A percentile compares a stretch with the other conserved stretches of the same genome.
These are phyloP conservation scores for Eucalyptus cladocalyx DNA, from an alignment of 345 rosid species.

Conservation along the genomic window DNA sequence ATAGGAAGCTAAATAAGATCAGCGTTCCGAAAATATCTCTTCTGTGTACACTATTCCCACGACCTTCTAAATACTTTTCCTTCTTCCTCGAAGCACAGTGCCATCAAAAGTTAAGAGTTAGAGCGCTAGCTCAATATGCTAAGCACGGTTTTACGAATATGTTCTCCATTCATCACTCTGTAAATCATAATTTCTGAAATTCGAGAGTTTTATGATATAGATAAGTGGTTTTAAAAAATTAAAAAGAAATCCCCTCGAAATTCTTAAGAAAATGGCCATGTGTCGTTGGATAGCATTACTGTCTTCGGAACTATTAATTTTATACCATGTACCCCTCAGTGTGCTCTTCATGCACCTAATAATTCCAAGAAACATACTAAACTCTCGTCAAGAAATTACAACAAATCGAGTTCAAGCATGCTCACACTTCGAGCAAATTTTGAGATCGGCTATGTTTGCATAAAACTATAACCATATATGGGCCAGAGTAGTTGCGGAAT, in stretches of 20 bases:
- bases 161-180: fast-evolving
- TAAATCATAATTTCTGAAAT: fast-evolving
- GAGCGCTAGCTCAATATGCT: not conserved
- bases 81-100: not conserved
- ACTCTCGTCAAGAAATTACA: not conserved
- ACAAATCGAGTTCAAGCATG: not conserved
- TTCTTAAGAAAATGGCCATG: not conserved
- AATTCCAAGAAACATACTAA: not conserved
- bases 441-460: not conserved
- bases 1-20: not conserved
- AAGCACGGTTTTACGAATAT: not conserved
- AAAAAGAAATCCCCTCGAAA: not conserved
- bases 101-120: not conserved
- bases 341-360: not conserved
- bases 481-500: not conserved
- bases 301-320: not conserved
- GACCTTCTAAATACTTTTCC: not conserved
- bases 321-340: not conserved
- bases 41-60: fast-evolving
- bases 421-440: not conserved
- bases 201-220: no score
- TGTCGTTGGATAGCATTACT: not conserved
- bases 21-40: not conserved
- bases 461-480: not conserved
- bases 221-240: not conserved